These are phyloP conservation scores for Henningerozyma blattae DNA, from an alignment of 805 yeast species.

Conservation along the genomic window DNA sequence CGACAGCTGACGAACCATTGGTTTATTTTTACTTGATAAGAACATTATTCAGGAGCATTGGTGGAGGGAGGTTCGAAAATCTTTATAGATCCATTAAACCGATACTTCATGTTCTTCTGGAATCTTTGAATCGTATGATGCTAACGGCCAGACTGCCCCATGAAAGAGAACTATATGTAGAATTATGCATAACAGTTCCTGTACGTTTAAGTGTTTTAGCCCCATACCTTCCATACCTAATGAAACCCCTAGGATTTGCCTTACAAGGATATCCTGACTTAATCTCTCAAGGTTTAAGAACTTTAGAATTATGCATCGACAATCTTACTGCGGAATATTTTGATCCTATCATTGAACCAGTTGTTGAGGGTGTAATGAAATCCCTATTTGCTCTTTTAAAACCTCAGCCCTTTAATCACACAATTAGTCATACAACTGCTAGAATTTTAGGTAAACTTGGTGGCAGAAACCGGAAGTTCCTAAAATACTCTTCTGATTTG, in stretches of 20 bases:
- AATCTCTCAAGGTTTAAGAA: conserved; percentile 87
- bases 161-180: conserved; percentile 90
- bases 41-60: conserved; percentile 84
- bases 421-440: conserved; percentile 88
- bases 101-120: conserved; percentile 71
- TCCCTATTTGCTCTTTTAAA: conserved; percentile 84
- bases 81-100: conserved; percentile 91
- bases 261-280: conserved; percentile 83
- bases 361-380: conserved; percentile 84
- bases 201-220: conserved; percentile 87
- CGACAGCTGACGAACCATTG: conserved; percentile 82
- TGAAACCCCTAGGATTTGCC: conserved; percentile 87
- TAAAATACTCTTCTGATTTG: conserved; percentile 64
- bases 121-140: conserved; percentile 73
- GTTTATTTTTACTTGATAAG: conserved; percentile 82
- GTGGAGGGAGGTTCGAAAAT: conserved; percentile 93
- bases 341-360: conserved; percentile 96
- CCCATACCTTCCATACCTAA: conserved; percentile 78
- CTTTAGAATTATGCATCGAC: conserved; percentile 91
- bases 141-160: conserved; percentile 76
- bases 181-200: conserved; percentile 89
- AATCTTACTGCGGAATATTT: conserved; percentile 92
- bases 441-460: conserved; percentile 91
- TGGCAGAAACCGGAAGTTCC: conserved; percentile 82
- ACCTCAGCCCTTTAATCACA: conserved; percentile 91